Evolutionary conservation across 345 rosid genomes (phyloP).

Genomic region (Geranium rotundifolium): DNA sequence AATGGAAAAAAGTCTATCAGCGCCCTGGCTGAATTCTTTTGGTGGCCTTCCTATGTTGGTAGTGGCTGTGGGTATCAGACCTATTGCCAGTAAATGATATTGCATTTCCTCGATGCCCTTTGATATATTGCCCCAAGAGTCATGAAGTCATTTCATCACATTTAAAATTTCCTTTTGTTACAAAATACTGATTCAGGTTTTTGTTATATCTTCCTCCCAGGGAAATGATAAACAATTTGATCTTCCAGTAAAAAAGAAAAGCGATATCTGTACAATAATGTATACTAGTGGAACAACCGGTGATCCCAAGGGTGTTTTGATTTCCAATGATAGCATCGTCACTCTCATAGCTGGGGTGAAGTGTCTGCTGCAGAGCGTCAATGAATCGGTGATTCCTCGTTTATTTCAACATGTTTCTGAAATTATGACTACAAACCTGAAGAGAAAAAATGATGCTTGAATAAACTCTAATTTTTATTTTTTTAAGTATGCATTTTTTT

Average conservation of each 20-base stretch:
- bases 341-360: slow-evolving; percentile 67
- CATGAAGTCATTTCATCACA: too few species aligned
- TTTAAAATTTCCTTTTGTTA: background rate
- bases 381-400: slow-evolving; percentile 44
- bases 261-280: slow-evolving; percentile 89
- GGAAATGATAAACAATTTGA: slow-evolving; percentile 60
- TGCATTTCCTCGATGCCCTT: too few species aligned
- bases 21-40: too few species aligned
- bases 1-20: too few species aligned
- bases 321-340: slow-evolving; percentile 83
- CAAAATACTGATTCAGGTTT: slow-evolving; percentile 7
- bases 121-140: too few species aligned
- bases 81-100: too few species aligned
- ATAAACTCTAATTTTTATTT: slow-evolving; percentile 1
- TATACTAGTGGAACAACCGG: slow-evolving; percentile 99
- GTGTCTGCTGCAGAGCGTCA: slow-evolving; percentile 41
- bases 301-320: slow-evolving; percentile 95
- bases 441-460: background rate
- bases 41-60: too few species aligned
- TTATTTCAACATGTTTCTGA: slow-evolving; percentile 1
- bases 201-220: slow-evolving; percentile 26
- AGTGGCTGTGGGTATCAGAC: too few species aligned
- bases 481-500: background rate
- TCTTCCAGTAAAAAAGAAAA: slow-evolving; percentile 66
- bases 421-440: background rate